phyloP scores from a whole-genome alignment of 2,329 filamentous ascomycete species.

The Colletotrichum sp. region DNA sequence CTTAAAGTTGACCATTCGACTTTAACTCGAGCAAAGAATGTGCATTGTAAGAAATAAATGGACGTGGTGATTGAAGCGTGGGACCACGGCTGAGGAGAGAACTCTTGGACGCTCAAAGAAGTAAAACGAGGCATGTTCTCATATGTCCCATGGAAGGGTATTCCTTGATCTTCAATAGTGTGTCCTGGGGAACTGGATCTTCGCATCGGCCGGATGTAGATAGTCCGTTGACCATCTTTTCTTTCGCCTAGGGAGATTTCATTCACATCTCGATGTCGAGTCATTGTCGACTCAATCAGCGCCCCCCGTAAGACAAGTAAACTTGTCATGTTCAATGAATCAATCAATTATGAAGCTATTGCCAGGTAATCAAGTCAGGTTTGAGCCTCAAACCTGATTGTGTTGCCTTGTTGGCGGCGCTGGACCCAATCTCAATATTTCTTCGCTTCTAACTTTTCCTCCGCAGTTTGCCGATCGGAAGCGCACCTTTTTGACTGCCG shows the following conservation, averaged over 20 bases:
- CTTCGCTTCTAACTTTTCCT: too few relatives aligned
- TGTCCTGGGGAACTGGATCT: background rate
- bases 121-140: background rate
- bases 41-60: background rate
- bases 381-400: too few relatives aligned
- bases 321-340: too few relatives aligned
- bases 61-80: background rate
- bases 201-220: background rate
- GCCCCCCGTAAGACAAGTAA: too few relatives aligned
- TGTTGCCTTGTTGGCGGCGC: too few relatives aligned
- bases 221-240: background rate
- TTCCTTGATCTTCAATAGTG: background rate
- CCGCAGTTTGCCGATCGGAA: too few relatives aligned
- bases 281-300: background rate
- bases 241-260: background rate
- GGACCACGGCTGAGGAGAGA: background rate
- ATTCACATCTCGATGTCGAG: background rate
- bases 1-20: too few relatives aligned
- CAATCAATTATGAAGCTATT: too few relatives aligned
- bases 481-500: too few relatives aligned
- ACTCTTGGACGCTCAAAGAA: background rate
- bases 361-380: too few relatives aligned
- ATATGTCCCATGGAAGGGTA: background rate
- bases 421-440: too few relatives aligned
- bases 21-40: too few relatives aligned